Base-by-base conservation (phyloP, 1,139 yeast species). In the Debaryomyces nepalensis region DNA sequence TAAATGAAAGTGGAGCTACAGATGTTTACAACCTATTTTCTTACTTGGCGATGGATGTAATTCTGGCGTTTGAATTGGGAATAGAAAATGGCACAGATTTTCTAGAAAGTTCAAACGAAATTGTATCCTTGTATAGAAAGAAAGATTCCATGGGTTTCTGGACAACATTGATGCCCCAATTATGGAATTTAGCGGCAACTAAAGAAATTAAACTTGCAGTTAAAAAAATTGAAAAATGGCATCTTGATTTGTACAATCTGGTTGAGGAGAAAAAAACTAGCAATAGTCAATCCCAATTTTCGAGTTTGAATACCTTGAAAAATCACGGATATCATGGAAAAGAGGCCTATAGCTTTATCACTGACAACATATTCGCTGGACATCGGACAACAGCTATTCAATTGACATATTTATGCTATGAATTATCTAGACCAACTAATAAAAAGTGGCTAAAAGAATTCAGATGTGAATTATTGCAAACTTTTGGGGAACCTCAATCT, bases 311-410 rank as follows among this genome's bases (percentile, higher is more conserved):
- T 44, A 52, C 65, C 2, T 58, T 72, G 42, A 66, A 68, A 42
- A 54, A 53, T 32, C 57, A 57, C 39, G 75, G 75, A 0, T 51
- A 65, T 12, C 39, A 43, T 10, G 71, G 70, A 1, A 54, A 59
- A 15, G 42, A 61, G 30, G 77, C 77, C 1, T 72, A 71, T 50
- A 62, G 73, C 1, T 68, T 71, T 45, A 51, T 72, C 18, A 66
- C 70, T 6, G 74, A 70, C 43, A 66, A 66, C 50, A 70, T 72
- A 15, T 70, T 70, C 40, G 91, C 91, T 1, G 91, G 91, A 3
- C 90, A 84, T 55, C 87, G 83, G 55, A 84, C 91, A 2, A 83
- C 91, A 0, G 90, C 88, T 0, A 75, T 81, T 3, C 83, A 84
- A 12, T 59, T 84, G 44, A 70, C 87, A 1, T 84, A 77, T 57